These are phyloP conservation scores for Picea sitchensis DNA, from an alignment of 75 land plant species.

Conservation along the genomic window DNA sequence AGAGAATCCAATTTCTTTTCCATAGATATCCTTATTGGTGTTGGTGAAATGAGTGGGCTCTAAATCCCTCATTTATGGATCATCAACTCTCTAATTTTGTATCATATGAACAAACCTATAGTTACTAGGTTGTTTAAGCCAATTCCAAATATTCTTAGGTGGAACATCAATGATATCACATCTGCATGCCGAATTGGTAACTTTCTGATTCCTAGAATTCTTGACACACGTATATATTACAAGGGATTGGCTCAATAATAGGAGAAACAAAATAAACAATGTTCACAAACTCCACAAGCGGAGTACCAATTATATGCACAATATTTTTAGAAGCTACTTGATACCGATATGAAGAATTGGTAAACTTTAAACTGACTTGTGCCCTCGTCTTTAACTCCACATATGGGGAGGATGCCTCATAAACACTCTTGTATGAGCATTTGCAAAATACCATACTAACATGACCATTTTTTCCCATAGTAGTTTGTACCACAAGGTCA, in stretches of 20 bases:
- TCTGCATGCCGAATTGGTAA: slow-evolving; percentile 16
- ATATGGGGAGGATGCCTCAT: neutral
- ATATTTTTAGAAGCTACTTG: slow-evolving; percentile 30
- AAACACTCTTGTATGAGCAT: neutral
- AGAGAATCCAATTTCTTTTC: too few species aligned
- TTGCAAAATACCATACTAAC: neutral
- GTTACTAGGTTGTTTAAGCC: slow-evolving; percentile 72
- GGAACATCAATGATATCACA: slow-evolving; percentile 37
- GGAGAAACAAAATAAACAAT: slow-evolving; percentile 40
- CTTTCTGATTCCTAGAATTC: slow-evolving; percentile 10
- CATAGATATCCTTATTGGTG: too few species aligned
- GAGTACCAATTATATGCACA: slow-evolving; percentile 24
- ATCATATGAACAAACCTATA: slow-evolving; percentile 38
- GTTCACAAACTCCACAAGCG: slow-evolving; percentile 58
- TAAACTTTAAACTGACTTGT: slow-evolving; percentile 21
- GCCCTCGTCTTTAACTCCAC: slow-evolving; percentile 16
- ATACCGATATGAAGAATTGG: slow-evolving; percentile 24
- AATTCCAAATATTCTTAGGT: slow-evolving; percentile 55
- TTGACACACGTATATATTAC: neutral
- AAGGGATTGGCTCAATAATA: slow-evolving; percentile 15
- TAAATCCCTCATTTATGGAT: too few species aligned
- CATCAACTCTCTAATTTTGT: slow-evolving; percentile 33
- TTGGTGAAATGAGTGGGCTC: too few species aligned
- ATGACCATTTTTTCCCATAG: neutral
- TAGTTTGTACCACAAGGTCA: neutral